Evolutionary conservation across 306 rosid species (phyloP), one percentile per base, ranked within the genome.

Genomic region (Cotoneaster glaucophyllus): DNA sequence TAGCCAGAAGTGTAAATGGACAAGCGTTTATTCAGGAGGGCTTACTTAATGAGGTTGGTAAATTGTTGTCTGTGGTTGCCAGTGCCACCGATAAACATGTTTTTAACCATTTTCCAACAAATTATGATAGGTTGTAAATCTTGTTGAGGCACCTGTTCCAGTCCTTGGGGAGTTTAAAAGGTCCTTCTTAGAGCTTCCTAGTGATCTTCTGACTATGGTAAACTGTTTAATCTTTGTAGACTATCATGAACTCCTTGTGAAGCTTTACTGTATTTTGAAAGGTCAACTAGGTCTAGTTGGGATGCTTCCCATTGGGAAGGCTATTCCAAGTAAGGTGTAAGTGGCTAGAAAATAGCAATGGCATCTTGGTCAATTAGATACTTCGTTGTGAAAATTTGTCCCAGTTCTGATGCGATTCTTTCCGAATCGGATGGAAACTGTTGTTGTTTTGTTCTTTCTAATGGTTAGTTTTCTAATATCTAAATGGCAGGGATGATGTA

Each of bases 161-260:
- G 90, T 94, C 73, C 94, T 94, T 75, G 96, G 98, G 76, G 89
- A 87, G 84, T 94, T 91, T 75, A 71, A 86, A 25, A 92, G 89
- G 76, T 84, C 96, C 80, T 94, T 94, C 88, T 88, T 94, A 77
- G 88, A 82, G 80, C 98, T 94, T 90, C 98, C 98, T 28, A 88
- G 88, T 78, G 98, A 92, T 71, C 98, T 94, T 86, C 82, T 94
- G 82, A 88, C 88, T 34, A 94, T 87, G 97, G 98, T 94, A 79
- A 85, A 91, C 29, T 69, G 78, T 83, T 75, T 28, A n/a, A 44
- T 61, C 68, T 53, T 50, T 77, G 29, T n/a, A 44, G 59, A 52
- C 48, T 63, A 59, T 25, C 26, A 59, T 25, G 32, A 59, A 11
- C 8, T 24, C 65, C 11, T 9, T 57, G 63, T 57, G 22, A 57